Evolutionary conservation across 75 land plant species (phyloP), one percentile per base, ranked within the genome.

Genomic region (Azolla pinnata): DNA sequence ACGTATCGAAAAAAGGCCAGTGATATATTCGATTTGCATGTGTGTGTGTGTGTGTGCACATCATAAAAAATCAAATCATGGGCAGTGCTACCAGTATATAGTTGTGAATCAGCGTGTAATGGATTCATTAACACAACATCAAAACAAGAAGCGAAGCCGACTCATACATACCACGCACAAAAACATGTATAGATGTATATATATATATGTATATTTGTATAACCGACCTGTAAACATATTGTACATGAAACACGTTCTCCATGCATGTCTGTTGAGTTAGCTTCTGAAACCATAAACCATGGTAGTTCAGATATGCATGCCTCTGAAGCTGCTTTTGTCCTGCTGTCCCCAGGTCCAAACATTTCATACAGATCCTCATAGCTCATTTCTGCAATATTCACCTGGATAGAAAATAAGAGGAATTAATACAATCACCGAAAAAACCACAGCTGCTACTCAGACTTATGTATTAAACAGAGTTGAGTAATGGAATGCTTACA

Each of bases 281-380:
- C 30, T 4, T 31, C 35, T 7, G 60, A 33, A 2, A 58, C 44
- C 2, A 18, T 33, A 20, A 17, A 23, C 44, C 44, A 58, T 33
- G 60, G 60, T 21, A 58, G 60, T 17, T 58, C 12, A 17, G 32
- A 3, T 4, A 58, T 4, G 38, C 60, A 58, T 5, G 60, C 60
- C 44, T 58, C 20, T 10, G 60, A 58, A 4, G 60, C 60, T 12
- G 44, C 60, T 33, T 58, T 35, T 4, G 5, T 32, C 2, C 60
- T 33, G 14, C 57, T 29, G 8, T 58, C 60, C 25, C 25, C 60
- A 26, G 60, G 60, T 12, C 60, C 60, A 58, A 58, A 58, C 38
- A 58, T 58, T 16, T 58, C 60, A 33, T 58, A 58, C 2, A 58
- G 42, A 4, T 58, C 60, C 10, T 58, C 60, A 33, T 58, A 58